Conservation (phyloP, 805 yeast genomes). For the Priceomyces melissophilus region DNA sequence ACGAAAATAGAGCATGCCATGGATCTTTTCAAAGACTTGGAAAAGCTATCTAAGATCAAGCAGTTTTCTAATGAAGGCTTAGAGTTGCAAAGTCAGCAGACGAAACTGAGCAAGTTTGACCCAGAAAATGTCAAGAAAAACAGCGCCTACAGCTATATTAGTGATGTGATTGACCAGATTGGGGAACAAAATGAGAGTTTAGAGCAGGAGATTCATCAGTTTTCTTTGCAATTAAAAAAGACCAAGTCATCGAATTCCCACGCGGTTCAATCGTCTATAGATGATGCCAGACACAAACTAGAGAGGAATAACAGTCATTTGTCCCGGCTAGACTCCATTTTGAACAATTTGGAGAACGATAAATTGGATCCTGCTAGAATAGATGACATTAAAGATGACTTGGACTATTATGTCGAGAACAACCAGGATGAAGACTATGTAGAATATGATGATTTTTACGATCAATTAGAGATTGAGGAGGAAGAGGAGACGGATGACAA, state of each 20-base stretch:
- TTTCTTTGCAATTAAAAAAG: slow-evolving; percentile 35
- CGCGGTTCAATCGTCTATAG: slow-evolving; percentile 49
- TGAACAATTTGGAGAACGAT: slow-evolving; percentile 76
- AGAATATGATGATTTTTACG: slow-evolving; percentile 91
- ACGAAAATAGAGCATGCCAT: slow-evolving; percentile 79
- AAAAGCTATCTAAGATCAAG: slow-evolving; percentile 87
- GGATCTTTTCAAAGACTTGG: slow-evolving; percentile 95
- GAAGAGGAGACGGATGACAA: slow-evolving; percentile 26
- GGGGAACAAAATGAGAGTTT: slow-evolving; percentile 75
- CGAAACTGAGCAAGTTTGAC: slow-evolving; percentile 41
- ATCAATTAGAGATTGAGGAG: slow-evolving; percentile 71
- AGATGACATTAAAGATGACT: slow-evolving; percentile 79
- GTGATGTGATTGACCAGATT: slow-evolving; percentile 71
- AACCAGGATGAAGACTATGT: slow-evolving; percentile 91
- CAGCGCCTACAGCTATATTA: slow-evolving; percentile 68
- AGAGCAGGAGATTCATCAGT: slow-evolving; percentile 59
- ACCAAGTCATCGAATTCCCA: slow-evolving; percentile 50
- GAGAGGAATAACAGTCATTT: slow-evolving; percentile 81
- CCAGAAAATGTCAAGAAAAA: slow-evolving; percentile 78
- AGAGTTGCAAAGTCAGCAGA: slow-evolving; percentile 53
- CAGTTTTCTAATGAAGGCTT: slow-evolving; percentile 93
- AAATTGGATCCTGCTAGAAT: slow-evolving; percentile 74
- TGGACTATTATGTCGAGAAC: slow-evolving; percentile 88
- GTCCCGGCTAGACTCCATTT: slow-evolving; percentile 69
- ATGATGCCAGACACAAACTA: slow-evolving; percentile 57